These are phyloP conservation scores for Ramaria sp. DNA, from an alignment of 768 basidiomycete species.

Conservation along the genomic window DNA sequence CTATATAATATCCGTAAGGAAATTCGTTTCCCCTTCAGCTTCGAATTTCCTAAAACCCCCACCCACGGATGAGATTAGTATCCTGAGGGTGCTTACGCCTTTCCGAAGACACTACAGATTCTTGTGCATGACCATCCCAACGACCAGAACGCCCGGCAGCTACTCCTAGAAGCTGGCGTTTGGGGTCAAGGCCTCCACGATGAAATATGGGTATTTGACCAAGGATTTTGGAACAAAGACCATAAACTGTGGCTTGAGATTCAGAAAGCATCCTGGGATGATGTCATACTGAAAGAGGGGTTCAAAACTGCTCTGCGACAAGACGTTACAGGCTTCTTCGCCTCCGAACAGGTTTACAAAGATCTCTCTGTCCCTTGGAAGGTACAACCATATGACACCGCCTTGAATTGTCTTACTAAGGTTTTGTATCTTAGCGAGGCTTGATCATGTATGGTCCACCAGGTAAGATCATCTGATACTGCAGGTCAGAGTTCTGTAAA, in stretches of 20 bases:
- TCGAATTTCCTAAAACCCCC: conserved; percentile 11
- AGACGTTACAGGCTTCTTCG: conserved; percentile 73
- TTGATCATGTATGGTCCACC: conserved; percentile 79
- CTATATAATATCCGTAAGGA: conserved; percentile 38
- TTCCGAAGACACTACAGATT: conserved; percentile 25
- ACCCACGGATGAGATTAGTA: conserved; percentile 27
- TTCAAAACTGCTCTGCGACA: conserved; percentile 62
- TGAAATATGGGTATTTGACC: conserved; percentile 72
- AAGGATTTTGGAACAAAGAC: conserved; percentile 58
- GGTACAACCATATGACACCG: conserved; percentile 24
- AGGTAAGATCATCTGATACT: conserved; percentile 25
- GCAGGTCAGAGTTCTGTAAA: not conserved
- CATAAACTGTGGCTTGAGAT: conserved; percentile 48
- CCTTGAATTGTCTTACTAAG: not conserved
- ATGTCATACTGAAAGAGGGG: conserved; percentile 58
- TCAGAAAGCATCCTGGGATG: conserved; percentile 61
- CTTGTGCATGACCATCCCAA: conserved; percentile 51
- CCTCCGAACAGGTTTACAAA: conserved; percentile 63
- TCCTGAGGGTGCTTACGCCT: conserved; percentile 14
- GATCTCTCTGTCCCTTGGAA: conserved; percentile 77
- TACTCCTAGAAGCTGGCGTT: conserved; percentile 43
- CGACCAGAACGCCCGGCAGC: conserved; percentile 37
- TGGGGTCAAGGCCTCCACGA: conserved; percentile 46
- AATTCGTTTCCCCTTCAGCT: not conserved
- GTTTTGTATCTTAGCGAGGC: conserved; percentile 43